These are phyloP conservation scores for Xylaria sp. DNA, from an alignment of 2,329 filamentous ascomycete species.

Conservation along the genomic window DNA sequence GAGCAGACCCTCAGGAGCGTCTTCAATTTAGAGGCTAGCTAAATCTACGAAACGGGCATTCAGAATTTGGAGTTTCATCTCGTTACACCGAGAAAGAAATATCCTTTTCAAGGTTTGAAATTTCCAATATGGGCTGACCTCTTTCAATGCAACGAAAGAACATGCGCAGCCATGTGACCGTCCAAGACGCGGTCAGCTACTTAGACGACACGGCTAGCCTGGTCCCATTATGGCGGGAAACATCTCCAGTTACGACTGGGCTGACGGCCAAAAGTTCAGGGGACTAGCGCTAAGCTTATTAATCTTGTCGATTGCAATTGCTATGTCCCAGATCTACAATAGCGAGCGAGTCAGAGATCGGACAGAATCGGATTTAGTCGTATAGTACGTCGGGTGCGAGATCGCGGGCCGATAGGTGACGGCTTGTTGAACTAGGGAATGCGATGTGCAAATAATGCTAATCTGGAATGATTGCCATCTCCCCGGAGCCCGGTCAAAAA, in stretches of 20 bases:
- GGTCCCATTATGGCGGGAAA: constrained; percentile 32
- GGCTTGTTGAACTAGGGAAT: constrained; percentile 12
- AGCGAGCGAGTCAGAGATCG: constrained; percentile 14
- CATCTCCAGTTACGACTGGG: constrained; percentile 7
- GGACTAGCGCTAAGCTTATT: constrained; percentile 4
- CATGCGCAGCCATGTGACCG: constrained; percentile 13
- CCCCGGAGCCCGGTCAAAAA: background rate
- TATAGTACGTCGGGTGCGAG: background rate
- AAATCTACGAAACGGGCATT: background rate
- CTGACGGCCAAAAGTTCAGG: constrained; percentile 2
- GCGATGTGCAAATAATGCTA: constrained; percentile 2
- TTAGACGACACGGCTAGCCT: constrained; percentile 17
- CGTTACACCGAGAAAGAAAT: background rate
- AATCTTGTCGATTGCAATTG: constrained; percentile 10
- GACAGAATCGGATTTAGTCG: background rate
- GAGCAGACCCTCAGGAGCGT: background rate
- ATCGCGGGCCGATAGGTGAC: constrained; percentile 21
- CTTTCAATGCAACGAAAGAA: constrained; percentile 2
- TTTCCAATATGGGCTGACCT: background rate
- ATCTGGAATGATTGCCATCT: background rate
- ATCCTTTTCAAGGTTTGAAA: background rate
- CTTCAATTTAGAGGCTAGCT: background rate
- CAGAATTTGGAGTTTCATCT: background rate
- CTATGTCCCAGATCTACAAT: constrained; percentile 15
- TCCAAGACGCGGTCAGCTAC: constrained; percentile 12